Evolutionary conservation across 805 yeast species (phyloP), one percentile per base, ranked within the genome.

Genomic region (Osmozyma mogii): DNA sequence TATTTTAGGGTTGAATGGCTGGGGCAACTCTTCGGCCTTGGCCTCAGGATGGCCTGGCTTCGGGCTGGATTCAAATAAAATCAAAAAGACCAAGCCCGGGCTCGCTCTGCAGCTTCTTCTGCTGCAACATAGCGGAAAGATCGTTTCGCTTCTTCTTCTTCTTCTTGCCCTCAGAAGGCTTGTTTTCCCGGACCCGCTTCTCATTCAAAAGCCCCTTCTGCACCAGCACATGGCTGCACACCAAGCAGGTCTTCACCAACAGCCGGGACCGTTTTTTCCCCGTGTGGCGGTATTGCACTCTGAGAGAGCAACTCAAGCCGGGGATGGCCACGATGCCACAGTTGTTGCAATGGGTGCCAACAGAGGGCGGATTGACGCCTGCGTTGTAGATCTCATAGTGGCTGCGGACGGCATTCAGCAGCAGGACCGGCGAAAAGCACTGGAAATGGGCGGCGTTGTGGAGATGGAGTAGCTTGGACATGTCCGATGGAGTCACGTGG

Each of bases 111-210:
- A 58, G 55, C 16, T 54, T 58, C 25, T 56, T 53, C 35, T 61
- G 64, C 47, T 66, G 71, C 30, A 55, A 52, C 19, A 54, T 52
- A 21, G 73, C 46, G 36, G 72, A 41, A 32, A 50, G 60, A 3
- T 63, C 49, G 15, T 72, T 49, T 12, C 65, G 58, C 34, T 58
- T 66, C 43, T 55, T 55, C 45, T 67, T 70, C 26, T 72, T 52
- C 49, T 68, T 70, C 44, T 68, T 71, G 11, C 65, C 55, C 14
- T 57, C 58, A 38, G 59, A 65, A 1, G 63, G 56, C 17, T 27
- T 31, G 28, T 9, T 26, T 24, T 25, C 18, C 31, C 29, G n/a
- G 13, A 19, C 28, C 11, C 25, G 31, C 22, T 37, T 40, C 25
- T 16, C 32, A 22, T 35, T 34, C 4, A 40, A 26, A 10, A 46